phyloP scores from a whole-genome alignment of 2,329 filamentous ascomycete genomes.

The Fusarium coicis region DNA sequence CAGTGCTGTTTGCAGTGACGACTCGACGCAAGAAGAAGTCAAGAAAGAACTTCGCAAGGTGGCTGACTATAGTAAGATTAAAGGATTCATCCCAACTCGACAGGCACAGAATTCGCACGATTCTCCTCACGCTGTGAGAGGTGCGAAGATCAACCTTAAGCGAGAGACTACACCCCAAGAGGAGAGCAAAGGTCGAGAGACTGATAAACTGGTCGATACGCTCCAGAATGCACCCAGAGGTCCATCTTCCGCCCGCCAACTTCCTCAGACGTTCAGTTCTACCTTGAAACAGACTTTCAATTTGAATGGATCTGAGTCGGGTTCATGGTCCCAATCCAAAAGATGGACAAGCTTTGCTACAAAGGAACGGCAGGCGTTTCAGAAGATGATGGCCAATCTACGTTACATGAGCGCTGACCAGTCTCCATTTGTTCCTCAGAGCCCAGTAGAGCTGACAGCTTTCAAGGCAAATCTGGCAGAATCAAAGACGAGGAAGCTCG shows the following conservation, averaged over 20 bases:
- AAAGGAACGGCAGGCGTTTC: constrained; percentile 48
- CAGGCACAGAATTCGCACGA: constrained; percentile 19
- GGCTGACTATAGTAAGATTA: constrained; percentile 11
- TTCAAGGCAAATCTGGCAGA: constrained; percentile 48
- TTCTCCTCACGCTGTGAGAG: neutral
- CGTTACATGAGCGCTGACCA: constrained; percentile 50
- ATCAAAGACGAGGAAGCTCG: constrained; percentile 39
- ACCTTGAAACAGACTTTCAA: constrained; percentile 5
- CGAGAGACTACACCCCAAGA: neutral
- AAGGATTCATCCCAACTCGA: constrained; percentile 32
- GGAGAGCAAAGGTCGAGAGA: neutral
- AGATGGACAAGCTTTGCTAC: constrained; percentile 52
- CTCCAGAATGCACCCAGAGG: constrained; percentile 23
- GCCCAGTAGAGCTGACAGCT: constrained; percentile 48
- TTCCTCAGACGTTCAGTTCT: constrained; percentile 12
- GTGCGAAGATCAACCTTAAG: neutral
- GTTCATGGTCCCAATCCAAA: constrained; percentile 53
- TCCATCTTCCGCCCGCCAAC: constrained; percentile 15
- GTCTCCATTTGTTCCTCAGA: constrained; percentile 53
- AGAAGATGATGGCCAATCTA: constrained; percentile 51
- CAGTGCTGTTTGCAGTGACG: neutral
- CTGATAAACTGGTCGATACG: neutral
- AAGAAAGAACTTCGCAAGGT: constrained; percentile 21
- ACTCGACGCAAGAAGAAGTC: neutral
- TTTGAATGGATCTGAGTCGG: constrained; percentile 29